Evolutionary conservation across 2,329 filamentous ascomycete species (phyloP).

Genomic region (Colletotrichum sansevieriae): DNA sequence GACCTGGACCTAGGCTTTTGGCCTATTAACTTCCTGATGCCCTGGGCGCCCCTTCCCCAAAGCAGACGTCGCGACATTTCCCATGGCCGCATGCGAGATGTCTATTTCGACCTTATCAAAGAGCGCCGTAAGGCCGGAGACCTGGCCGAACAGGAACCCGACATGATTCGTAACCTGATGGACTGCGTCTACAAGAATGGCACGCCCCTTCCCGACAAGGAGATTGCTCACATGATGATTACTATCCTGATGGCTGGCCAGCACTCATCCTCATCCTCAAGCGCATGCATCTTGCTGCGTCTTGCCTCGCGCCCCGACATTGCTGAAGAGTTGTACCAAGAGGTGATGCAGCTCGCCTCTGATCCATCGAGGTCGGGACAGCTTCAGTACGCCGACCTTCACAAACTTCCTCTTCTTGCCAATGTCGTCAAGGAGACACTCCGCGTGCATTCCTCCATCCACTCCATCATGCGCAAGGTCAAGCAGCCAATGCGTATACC

Average conservation of each 20-base stretch:
- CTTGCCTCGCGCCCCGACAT: conserved; percentile 83
- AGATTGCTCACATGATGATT: conserved; percentile 95
- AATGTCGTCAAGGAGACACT: conserved; percentile 93
- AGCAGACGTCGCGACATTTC: conserved; percentile 59
- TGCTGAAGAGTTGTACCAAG: conserved; percentile 81
- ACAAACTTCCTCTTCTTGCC: conserved; percentile 81
- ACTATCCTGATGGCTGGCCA: conserved; percentile 92
- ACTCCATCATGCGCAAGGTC: conserved; percentile 93
- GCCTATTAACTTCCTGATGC: conserved; percentile 90
- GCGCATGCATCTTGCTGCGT: conserved; percentile 86
- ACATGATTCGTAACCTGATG: conserved; percentile 95
- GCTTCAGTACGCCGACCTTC: conserved; percentile 73
- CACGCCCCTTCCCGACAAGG: conserved; percentile 79
- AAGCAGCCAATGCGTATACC: conserved; percentile 88
- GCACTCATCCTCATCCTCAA: conserved; percentile 89
- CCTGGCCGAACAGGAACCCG: conserved; percentile 63
- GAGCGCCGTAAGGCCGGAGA: conserved; percentile 68
- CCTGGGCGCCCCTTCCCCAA: conserved; percentile 90
- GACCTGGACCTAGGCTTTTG: conserved; percentile 92
- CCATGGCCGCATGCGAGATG: conserved; percentile 70
- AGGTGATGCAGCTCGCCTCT: too few relatives aligned
- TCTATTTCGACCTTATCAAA: conserved; percentile 85
- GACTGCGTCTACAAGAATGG: conserved; percentile 88
- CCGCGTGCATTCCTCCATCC: conserved; percentile 90
- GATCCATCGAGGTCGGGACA: too few relatives aligned